Conservation (phyloP, 352 stramenopile genomes). For the Pythium apleroticum region DNA sequence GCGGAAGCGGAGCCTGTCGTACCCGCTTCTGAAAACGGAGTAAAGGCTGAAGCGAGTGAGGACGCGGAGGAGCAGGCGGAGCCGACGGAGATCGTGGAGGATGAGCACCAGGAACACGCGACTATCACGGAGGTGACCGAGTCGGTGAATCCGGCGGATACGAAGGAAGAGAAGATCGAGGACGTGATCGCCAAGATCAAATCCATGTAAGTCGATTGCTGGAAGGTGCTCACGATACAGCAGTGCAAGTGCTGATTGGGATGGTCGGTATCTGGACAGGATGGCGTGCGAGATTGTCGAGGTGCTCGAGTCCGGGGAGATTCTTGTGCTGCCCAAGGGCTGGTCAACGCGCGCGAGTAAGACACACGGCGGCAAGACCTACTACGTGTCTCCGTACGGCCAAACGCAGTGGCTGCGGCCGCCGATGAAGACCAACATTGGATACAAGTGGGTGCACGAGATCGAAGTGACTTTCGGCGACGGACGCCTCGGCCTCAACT, state of each 20-base stretch:
- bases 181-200: conserved; percentile 61
- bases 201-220: conserved; percentile 38
- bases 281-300: conserved; percentile 58
- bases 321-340: conserved; percentile 71
- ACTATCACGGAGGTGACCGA: conserved; percentile 47
- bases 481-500: conserved; percentile 74
- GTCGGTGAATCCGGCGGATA: conserved; percentile 28
- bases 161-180: conserved; percentile 64
- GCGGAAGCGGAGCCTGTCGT: neutral
- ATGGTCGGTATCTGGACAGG: conserved; percentile 20
- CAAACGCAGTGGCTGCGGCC: conserved; percentile 84
- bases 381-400: conserved; percentile 83
- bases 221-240: neutral
- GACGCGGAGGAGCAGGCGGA: neutral
- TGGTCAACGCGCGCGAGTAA: conserved; percentile 81
- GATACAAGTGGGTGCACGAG: conserved; percentile 82
- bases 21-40: neutral
- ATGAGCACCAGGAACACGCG: conserved; percentile 36
- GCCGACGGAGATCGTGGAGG: conserved; percentile 2
- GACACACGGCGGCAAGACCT: conserved; percentile 83
- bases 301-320: conserved; percentile 70
- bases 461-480: conserved; percentile 83
- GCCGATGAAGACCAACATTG: conserved; percentile 66
- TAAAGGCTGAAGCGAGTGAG: neutral
- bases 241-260: neutral